Percentiles rank a stretch among this genome's conserved stretches.
Evolutionary conservation across 169 alveolate species (phyloP).

Genomic region (Blepharisma undulans): DNA sequence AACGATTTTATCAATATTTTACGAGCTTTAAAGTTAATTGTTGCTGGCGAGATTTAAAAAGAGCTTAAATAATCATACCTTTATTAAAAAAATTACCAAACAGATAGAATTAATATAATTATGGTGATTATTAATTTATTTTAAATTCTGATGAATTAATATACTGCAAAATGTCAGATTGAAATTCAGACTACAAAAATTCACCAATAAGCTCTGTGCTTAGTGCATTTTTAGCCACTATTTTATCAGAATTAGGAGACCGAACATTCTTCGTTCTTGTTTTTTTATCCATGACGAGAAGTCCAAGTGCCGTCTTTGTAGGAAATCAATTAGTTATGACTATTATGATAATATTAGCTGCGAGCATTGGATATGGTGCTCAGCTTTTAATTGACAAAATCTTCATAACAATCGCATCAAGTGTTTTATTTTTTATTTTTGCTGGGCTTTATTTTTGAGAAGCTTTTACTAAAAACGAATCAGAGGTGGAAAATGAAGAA

Average conservation of each 20-base stretch:
- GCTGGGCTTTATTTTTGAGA: neutral
- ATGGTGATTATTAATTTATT: neutral
- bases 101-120: too few relatives aligned
- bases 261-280: slow-evolving; percentile 10
- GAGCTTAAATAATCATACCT: neutral
- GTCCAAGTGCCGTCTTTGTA: neutral
- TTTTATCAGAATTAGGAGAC: slow-evolving; percentile 36
- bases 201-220: neutral
- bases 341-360: slow-evolving; percentile 23
- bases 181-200: neutral
- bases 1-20: neutral
- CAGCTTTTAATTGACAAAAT: neutral
- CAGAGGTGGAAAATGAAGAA: neutral
- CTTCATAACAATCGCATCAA: neutral
- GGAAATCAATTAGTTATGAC: slow-evolving; percentile 9
- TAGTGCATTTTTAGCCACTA: neutral
- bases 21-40: neutral
- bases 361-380: slow-evolving; percentile 13
- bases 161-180: neutral
- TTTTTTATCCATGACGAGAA: slow-evolving; percentile 20
- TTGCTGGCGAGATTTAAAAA: too few relatives aligned
- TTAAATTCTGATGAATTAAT: neutral
- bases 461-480: neutral
- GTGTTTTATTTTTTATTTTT: neutral
- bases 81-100: too few relatives aligned